Evolutionary conservation across 768 basidiomycete genomes (phyloP).

Genomic region (Boletus rufocinnamomeus): DNA sequence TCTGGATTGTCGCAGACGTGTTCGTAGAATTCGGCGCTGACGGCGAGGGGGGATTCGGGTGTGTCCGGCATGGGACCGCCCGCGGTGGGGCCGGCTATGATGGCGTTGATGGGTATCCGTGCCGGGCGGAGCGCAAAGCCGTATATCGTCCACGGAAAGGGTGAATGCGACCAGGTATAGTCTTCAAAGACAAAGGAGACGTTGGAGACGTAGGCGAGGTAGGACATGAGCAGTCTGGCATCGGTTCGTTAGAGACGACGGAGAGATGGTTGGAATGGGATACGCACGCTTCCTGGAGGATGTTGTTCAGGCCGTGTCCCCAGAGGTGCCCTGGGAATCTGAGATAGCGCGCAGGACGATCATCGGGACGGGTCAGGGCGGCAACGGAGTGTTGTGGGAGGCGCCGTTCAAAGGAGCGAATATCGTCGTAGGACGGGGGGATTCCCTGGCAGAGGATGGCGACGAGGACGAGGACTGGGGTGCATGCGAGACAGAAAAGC

Average conservation of each 20-base stretch:
- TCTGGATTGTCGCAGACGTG: slow-evolving; percentile 43
- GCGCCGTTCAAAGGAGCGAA: slow-evolving; percentile 36
- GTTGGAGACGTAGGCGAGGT: slow-evolving; percentile 51
- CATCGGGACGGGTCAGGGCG: slow-evolving; percentile 5
- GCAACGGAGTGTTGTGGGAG: slow-evolving; percentile 43
- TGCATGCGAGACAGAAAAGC: slow-evolving; percentile 21
- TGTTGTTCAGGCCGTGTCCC: slow-evolving; percentile 64
- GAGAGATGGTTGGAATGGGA: neutral
- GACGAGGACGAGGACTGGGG: slow-evolving; percentile 29
- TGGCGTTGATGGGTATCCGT: slow-evolving; percentile 58
- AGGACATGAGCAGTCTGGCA: slow-evolving; percentile 49
- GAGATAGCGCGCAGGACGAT: slow-evolving; percentile 38
- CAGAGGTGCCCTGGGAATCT: slow-evolving; percentile 57
- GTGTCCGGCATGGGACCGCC: slow-evolving; percentile 43
- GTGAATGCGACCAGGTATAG: slow-evolving; percentile 58
- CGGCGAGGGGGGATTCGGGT: slow-evolving; percentile 34
- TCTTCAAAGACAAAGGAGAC: slow-evolving; percentile 65
- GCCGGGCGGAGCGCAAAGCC: slow-evolving; percentile 54
- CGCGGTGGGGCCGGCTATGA: slow-evolving; percentile 56
- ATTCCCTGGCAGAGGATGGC: slow-evolving; percentile 39
- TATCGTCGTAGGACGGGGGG: slow-evolving; percentile 41
- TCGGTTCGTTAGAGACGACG: neutral
- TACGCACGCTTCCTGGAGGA: slow-evolving; percentile 62
- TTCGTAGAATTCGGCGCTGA: slow-evolving; percentile 53
- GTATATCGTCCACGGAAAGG: slow-evolving; percentile 56